Evolutionary conservation across 176 grass and related monocot species (phyloP).

Genomic region (Luzula sylvatica): DNA sequence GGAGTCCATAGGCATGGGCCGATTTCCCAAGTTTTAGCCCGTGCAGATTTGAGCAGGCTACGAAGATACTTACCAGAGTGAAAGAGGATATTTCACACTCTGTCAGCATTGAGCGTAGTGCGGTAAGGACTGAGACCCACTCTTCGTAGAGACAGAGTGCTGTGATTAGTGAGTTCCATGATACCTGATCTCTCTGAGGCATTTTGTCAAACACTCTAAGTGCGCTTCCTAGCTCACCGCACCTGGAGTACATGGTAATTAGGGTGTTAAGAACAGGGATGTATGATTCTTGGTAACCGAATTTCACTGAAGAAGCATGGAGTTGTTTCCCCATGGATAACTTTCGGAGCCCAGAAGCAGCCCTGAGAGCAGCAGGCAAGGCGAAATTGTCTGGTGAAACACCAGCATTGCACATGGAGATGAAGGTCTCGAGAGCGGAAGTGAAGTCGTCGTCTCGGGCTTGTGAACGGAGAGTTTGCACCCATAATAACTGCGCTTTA

Average conservation of each 20-base stretch:
- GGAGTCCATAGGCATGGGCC: constrained; percentile 57
- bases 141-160: constrained; percentile 52
- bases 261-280: constrained; percentile 47
- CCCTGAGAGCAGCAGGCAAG: constrained; percentile 48
- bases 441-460: constrained; percentile 25
- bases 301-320: constrained; percentile 28
- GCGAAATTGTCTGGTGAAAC: constrained; percentile 40
- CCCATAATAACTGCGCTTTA: constrained; percentile 19
- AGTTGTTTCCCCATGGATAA: constrained; percentile 29
- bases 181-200: constrained; percentile 35
- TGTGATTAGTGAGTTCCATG: constrained; percentile 63
- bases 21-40: constrained; percentile 46
- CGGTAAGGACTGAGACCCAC: constrained; percentile 37
- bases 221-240: constrained; percentile 36
- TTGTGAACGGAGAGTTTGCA: constrained; percentile 33
- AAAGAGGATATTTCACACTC: constrained; percentile 48
- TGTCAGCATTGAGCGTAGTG: constrained; percentile 40
- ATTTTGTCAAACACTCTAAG: constrained; percentile 43
- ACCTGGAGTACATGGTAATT: constrained; percentile 51
- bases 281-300: constrained; percentile 22
- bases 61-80: constrained; percentile 66
- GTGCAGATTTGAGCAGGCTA: constrained; percentile 60
- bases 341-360: constrained; percentile 39
- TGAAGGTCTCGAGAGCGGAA: constrained; percentile 38
- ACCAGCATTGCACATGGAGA: constrained; percentile 30